These are phyloP conservation scores for Xylaria sp. DNA, from an alignment of 2,329 filamentous ascomycete species.

Conservation along the genomic window DNA sequence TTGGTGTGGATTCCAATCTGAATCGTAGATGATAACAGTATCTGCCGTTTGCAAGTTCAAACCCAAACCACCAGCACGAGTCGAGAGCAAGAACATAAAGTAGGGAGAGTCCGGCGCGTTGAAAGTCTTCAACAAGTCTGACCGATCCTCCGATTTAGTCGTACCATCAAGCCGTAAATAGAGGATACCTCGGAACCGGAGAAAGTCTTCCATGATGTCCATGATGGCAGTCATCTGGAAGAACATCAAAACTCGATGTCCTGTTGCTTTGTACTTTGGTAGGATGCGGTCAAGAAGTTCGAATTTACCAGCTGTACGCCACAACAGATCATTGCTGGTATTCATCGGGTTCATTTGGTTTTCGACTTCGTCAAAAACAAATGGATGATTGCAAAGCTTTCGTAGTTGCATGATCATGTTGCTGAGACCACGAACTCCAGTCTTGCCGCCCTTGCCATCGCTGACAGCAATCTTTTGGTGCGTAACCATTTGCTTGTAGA, in stretches of 20 bases:
- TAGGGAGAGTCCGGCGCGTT: constrained; percentile 91
- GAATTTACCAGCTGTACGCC: constrained; percentile 97
- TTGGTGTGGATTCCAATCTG: constrained; percentile 99
- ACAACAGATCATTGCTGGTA: constrained; percentile 90
- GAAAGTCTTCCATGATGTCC: constrained; percentile 99
- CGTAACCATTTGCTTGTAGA: constrained; percentile 97
- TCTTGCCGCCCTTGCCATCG: constrained; percentile 95
- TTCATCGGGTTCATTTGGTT: constrained; percentile 95
- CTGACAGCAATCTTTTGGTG: constrained; percentile 95
- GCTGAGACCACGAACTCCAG: constrained; percentile 90
- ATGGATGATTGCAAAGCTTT: constrained; percentile 98
- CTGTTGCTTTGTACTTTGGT: constrained; percentile 90
- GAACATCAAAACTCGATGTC: constrained; percentile 98
- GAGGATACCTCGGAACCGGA: constrained; percentile 82
- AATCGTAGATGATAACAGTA: constrained; percentile 99
- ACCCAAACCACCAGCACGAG: constrained; percentile 96
- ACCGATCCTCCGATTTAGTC: constrained; percentile 97
- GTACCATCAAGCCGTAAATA: constrained; percentile 96
- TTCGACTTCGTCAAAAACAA: constrained; percentile 97
- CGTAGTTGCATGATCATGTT: constrained; percentile 99
- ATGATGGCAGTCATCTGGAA: constrained; percentile 99
- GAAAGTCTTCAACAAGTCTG: constrained; percentile 87
- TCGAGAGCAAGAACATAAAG: constrained; percentile 98
- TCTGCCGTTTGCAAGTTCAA: constrained; percentile 97
- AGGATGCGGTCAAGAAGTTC: constrained; percentile 91